Evolutionary conservation across 306 rosid species (phyloP).

Genomic region (Lathyrus tuberosus): DNA sequence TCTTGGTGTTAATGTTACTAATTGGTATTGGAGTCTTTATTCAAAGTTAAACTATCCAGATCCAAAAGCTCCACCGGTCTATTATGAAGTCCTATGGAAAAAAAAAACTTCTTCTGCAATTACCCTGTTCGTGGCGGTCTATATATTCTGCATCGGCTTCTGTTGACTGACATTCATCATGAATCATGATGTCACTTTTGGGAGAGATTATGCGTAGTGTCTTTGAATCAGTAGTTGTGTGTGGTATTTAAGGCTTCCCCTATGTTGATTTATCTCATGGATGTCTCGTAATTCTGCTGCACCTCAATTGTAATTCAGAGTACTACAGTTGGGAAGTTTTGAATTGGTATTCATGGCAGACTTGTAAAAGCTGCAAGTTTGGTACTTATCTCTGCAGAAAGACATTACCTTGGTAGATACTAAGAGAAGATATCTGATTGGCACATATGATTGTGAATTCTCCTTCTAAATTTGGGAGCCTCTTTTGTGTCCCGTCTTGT

Average conservation of each 20-base stretch:
- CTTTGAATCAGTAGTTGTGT: conserved; percentile 36
- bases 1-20: conserved; percentile 36
- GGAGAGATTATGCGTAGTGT: conserved; percentile 32
- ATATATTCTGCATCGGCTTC: conserved; percentile 46
- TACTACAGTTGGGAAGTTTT: conserved; percentile 42
- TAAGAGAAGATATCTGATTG: conserved; percentile 45
- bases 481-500: conserved; percentile 41
- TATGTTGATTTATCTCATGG: conserved; percentile 35
- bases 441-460: conserved; percentile 45
- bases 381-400: conserved; percentile 50
- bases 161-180: conserved; percentile 51
- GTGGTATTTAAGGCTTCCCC: conserved; percentile 31
- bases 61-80: conserved; percentile 40
- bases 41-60: conserved; percentile 39
- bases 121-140: conserved; percentile 43
- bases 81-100: conserved; percentile 26
- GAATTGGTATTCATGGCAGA: conserved; percentile 41
- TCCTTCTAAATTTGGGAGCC: conserved; percentile 43
- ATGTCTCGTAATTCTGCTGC: conserved; percentile 37
- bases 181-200: conserved; percentile 56
- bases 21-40: conserved; percentile 47
- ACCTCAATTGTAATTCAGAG: conserved; percentile 34
- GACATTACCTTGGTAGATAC: conserved; percentile 34
- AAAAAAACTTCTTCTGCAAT: conserved; percentile 43
- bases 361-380: conserved; percentile 43